Conservation (phyloP, 495 filamentous ascomycete genomes). For the Neurospora sp. region DNA sequence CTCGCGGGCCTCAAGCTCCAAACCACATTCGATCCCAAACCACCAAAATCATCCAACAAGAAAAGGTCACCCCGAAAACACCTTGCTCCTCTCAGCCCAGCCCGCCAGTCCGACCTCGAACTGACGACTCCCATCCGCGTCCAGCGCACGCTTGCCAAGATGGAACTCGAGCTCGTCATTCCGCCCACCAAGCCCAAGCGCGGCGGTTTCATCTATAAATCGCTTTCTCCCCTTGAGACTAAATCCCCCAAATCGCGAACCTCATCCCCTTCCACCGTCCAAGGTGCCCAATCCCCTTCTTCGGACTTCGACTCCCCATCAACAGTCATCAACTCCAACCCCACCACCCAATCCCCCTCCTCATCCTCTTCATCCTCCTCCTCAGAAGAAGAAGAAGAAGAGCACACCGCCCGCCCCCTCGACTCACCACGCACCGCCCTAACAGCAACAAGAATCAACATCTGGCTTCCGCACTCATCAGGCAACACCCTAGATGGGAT, state of each 20-base stretch:
- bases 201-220: not conserved
- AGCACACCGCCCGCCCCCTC: constrained; percentile 28
- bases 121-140: not conserved
- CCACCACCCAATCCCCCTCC: constrained; percentile 2
- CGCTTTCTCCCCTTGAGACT: not conserved
- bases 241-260: not conserved
- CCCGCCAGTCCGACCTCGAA: not conserved
- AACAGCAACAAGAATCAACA: constrained; percentile 9
- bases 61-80: not conserved
- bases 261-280: not conserved
- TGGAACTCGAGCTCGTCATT: not conserved
- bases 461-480: constrained; percentile 1
- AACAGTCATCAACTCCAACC: not conserved
- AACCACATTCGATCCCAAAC: constrained; percentile 21
- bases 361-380: not conserved
- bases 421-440: not conserved
- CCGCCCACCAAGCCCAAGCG: not conserved
- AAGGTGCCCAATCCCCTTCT: not conserved
- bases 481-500: constrained; percentile 28
- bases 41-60: not conserved
- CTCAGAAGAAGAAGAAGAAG: constrained; percentile 18
- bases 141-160: not conserved
- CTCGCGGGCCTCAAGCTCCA: constrained; percentile 28
- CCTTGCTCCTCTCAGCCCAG: not conserved
- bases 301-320: not conserved